Evolutionary conservation across 2,329 filamentous ascomycete genomes (phyloP).

Genomic region (Fusarium robinianum): DNA sequence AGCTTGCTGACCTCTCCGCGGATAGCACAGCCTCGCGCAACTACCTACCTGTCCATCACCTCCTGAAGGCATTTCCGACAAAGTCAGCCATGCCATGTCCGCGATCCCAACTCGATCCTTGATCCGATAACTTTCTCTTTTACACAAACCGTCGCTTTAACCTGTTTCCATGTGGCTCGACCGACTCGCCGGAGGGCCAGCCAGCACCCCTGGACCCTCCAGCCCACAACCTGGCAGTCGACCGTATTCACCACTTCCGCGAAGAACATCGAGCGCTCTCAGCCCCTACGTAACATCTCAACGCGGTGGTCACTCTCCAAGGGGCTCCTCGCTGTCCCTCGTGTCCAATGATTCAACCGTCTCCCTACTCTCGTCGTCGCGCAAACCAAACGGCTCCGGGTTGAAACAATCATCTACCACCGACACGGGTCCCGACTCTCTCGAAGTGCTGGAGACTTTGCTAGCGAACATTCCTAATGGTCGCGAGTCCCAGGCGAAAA

Average conservation of each 20-base stretch:
- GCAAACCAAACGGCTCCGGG: conserved; percentile 68
- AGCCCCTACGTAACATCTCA: conserved; percentile 70
- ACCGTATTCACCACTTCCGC: conserved; percentile 71
- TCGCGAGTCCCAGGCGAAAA: conserved; percentile 11
- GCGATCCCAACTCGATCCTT: background rate
- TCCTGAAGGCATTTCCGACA: conserved; percentile 7
- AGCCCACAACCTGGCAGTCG: conserved; percentile 67
- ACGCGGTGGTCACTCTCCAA: conserved; percentile 68
- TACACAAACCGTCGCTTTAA: conserved; percentile 9
- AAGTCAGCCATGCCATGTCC: conserved; percentile 20
- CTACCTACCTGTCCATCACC: no score
- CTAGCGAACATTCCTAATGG: conserved; percentile 40
- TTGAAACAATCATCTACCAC: conserved; percentile 62
- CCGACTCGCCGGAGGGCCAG: conserved; percentile 72
- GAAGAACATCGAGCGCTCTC: conserved; percentile 69
- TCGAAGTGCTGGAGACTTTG: conserved; percentile 66
- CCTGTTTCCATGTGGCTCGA: conserved; percentile 80
- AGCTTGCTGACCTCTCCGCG: conserved; percentile 27
- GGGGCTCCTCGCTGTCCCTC: conserved; percentile 80
- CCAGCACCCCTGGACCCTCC: conserved; percentile 60
- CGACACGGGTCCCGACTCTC: conserved; percentile 66
- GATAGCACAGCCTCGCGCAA: conserved; percentile 22
- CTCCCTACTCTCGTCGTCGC: conserved; percentile 69
- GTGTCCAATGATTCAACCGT: conserved; percentile 75
- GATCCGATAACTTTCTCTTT: conserved; percentile 6